phyloP scores from a whole-genome alignment of 495 filamentous ascomycete species.

The Annulohypoxylon bovei region DNA sequence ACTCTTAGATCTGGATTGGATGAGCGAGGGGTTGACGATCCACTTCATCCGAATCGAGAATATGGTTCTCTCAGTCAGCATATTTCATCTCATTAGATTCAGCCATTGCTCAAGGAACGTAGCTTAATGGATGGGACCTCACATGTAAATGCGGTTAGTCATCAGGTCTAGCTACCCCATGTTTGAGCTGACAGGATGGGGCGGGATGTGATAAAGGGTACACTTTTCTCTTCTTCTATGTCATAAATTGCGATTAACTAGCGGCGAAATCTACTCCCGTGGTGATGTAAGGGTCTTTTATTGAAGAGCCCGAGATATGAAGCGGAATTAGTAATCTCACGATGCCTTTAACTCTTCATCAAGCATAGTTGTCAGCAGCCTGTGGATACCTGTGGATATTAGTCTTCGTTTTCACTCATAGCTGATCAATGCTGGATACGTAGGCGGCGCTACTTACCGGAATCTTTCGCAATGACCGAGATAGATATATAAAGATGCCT shows the following conservation, averaged over 20 bases:
- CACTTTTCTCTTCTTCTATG: background rate
- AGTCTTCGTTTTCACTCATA: conserved; percentile 1
- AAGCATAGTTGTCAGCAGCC: conserved; percentile 21
- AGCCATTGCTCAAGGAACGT: conserved; percentile 19
- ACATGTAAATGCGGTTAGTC: background rate
- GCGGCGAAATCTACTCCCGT: background rate
- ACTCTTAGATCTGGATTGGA: conserved; percentile 12
- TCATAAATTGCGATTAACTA: background rate
- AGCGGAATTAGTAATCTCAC: background rate
- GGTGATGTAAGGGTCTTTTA: conserved; percentile 21
- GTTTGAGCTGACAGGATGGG: background rate
- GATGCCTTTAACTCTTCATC: conserved; percentile 10
- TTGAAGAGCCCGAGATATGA: background rate
- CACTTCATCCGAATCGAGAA: conserved; percentile 18
- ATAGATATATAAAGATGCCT: conserved; percentile 12
- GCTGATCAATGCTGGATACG: background rate
- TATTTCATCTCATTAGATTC: conserved; percentile 20
- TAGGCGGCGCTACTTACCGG: background rate
- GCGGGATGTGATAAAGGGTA: background rate
- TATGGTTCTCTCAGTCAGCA: conserved; percentile 23
- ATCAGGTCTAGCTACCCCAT: background rate
- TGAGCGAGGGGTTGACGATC: background rate
- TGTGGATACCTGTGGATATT: conserved; percentile 26
- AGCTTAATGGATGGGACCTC: background rate
- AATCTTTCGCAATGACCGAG: background rate